Conservation (phyloP, 805 yeast genomes). For the Starmerella asiatica region DNA sequence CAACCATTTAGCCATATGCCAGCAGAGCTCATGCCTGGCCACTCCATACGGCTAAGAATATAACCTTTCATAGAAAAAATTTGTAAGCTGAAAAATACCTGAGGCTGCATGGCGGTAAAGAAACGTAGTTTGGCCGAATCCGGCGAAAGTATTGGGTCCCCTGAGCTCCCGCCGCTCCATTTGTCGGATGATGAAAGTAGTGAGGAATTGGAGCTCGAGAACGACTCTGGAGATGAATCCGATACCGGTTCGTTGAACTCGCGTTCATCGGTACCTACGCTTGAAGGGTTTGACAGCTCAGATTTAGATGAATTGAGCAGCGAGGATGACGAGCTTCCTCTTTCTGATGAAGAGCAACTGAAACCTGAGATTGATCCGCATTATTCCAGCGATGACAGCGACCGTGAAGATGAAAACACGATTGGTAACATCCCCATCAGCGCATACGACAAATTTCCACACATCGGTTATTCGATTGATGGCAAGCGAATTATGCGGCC, state of each 20-base stretch:
- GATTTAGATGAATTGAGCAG: constrained; percentile 18
- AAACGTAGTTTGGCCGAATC: constrained; percentile 7
- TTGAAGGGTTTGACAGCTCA: constrained; percentile 19
- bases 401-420: constrained; percentile 65
- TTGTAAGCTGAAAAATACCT: constrained; percentile 10
- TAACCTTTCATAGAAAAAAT: too few relatives aligned
- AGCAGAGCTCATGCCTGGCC: too few relatives aligned
- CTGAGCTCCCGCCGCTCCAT: constrained; percentile 11
- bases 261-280: constrained; percentile 7
- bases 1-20: too few relatives aligned
- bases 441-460: constrained; percentile 95
- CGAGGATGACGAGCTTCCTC: constrained; percentile 29
- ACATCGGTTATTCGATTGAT: constrained; percentile 89
- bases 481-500: constrained; percentile 99
- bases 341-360: constrained; percentile 26
- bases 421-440: constrained; percentile 87
- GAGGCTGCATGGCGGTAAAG: constrained; percentile 6
- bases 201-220: not conserved
- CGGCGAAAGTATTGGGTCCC: constrained; percentile 2
- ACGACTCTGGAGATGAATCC: not conserved
- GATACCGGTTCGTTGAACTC: constrained; percentile 2
- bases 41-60: too few relatives aligned
- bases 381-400: constrained; percentile 92
- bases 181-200: constrained; percentile 4
- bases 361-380: constrained; percentile 86